Evolutionary conservation across 768 basidiomycete species (phyloP), one percentile per base, ranked within the genome.

Genomic region (Dentipellis sp.): DNA sequence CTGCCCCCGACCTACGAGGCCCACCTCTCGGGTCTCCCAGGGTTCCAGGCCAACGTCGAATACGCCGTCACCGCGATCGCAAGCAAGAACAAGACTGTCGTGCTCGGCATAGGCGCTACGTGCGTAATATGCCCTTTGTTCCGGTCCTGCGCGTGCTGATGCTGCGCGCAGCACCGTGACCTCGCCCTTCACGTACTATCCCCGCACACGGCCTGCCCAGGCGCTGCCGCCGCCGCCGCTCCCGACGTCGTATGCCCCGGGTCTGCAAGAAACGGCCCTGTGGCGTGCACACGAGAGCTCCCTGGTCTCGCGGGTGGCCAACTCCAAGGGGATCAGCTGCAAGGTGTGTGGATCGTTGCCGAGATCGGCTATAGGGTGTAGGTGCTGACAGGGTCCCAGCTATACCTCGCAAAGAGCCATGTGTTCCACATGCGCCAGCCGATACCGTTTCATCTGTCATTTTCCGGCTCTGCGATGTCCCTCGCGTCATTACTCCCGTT

Each of bases 1-100:
- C 72, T 91, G 21, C 88, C 88, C 19, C 88, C 88, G 0, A 86
- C 80, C 11, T 84, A 81, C 58, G 74, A 81, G 56, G 80, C 84
- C 14, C 84, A 83, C 59, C 71, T 90, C 16, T 77, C 79, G 11
- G 87, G 87, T 3, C 66, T 89, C 7, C 88, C 88, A 10, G 88
- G 88, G 1, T 88, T 90, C 63, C 72, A 74, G 14, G 86, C 88
- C 12, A 77, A 68, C 7, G 80, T 87, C 53, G 78, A 79, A 22
- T 91, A 90, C 64, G 74, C 73, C 23, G 74, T 88, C 9, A 77
- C 72, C 53, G 82, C 75, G 0, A 69, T 74, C 22, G 75, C 81
- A 22, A 69, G 74, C 57, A 82, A 80, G 62, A 76, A 75, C 40
- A 86, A 80, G 64, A 75, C 78, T 12, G 73, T 76, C 42, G 59